These are phyloP conservation scores for Sphaerosporella brunnea DNA, from an alignment of 495 filamentous ascomycete species.

Conservation along the genomic window DNA sequence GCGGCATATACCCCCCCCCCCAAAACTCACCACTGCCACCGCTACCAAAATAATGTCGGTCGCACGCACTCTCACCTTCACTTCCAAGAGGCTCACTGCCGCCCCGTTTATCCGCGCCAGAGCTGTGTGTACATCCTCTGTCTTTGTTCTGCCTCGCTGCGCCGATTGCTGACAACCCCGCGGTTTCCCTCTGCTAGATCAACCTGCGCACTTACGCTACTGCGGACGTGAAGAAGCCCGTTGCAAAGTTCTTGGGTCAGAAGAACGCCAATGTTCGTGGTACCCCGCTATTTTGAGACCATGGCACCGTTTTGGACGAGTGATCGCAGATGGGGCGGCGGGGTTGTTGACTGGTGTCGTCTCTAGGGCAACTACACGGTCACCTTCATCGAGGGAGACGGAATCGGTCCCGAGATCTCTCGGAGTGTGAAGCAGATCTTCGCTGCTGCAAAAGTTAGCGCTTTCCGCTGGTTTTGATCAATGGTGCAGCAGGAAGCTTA, in stretches of 20 bases:
- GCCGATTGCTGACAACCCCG: neutral
- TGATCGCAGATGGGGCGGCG: slow-evolving; percentile 1
- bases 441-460: slow-evolving; percentile 83
- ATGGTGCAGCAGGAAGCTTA: neutral
- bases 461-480: too few relatives aligned
- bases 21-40: neutral
- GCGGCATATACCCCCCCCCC: neutral
- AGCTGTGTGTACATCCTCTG: slow-evolving; percentile 13
- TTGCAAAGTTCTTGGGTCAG: slow-evolving; percentile 80
- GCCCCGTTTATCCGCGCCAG: slow-evolving; percentile 16
- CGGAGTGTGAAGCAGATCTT: slow-evolving; percentile 97
- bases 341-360: slow-evolving; percentile 6
- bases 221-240: slow-evolving; percentile 35
- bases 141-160: neutral
- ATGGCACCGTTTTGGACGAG: neutral
- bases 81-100: slow-evolving; percentile 30
- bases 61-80: slow-evolving; percentile 24
- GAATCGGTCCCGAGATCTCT: slow-evolving; percentile 93
- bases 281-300: slow-evolving; percentile 3
- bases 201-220: slow-evolving; percentile 23
- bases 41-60: slow-evolving; percentile 27
- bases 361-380: slow-evolving; percentile 80
- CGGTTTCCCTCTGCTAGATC: slow-evolving; percentile 8
- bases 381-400: slow-evolving; percentile 94
- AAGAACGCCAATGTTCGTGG: slow-evolving; percentile 69